Evolutionary conservation across 2,329 filamentous ascomycete species (phyloP).

Genomic region (Fusarium neocosmosporiellum): DNA sequence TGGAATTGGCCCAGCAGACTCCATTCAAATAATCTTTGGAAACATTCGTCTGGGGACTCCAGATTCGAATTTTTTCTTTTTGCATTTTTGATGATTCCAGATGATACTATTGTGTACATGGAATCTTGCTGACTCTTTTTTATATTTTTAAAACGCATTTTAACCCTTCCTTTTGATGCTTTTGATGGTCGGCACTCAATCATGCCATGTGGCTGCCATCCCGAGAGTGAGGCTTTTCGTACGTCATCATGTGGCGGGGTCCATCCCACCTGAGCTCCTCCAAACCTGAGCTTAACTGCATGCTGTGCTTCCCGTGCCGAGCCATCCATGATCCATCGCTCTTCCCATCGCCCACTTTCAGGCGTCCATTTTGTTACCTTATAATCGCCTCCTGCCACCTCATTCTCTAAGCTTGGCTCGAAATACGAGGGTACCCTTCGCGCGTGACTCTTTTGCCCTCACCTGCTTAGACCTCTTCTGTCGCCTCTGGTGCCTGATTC

Average conservation of each 20-base stretch:
- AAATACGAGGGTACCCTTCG: slow-evolving; percentile 8
- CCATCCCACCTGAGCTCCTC: slow-evolving; percentile 28
- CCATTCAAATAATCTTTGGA: slow-evolving; percentile 65
- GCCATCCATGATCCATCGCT: slow-evolving; percentile 31
- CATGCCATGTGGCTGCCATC: neutral
- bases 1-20: slow-evolving; percentile 66
- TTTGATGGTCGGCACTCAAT: neutral
- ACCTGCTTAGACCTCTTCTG: neutral
- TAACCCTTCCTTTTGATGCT: neutral
- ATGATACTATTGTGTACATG: too few species aligned
- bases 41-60: slow-evolving; percentile 52
- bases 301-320: slow-evolving; percentile 4
- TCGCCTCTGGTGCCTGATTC: slow-evolving; percentile 7
- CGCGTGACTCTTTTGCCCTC: slow-evolving; percentile 9
- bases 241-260: slow-evolving; percentile 36
- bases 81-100: neutral
- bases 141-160: neutral
- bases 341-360: slow-evolving; percentile 26
- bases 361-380: slow-evolving; percentile 26
- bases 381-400: slow-evolving; percentile 12
- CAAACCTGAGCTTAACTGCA: slow-evolving; percentile 17
- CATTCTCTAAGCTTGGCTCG: slow-evolving; percentile 8
- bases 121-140: neutral
- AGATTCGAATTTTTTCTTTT: slow-evolving; percentile 56
- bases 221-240: slow-evolving; percentile 19